Conservation (phyloP, 306 rosid species). For the Alnus rubra region DNA sequence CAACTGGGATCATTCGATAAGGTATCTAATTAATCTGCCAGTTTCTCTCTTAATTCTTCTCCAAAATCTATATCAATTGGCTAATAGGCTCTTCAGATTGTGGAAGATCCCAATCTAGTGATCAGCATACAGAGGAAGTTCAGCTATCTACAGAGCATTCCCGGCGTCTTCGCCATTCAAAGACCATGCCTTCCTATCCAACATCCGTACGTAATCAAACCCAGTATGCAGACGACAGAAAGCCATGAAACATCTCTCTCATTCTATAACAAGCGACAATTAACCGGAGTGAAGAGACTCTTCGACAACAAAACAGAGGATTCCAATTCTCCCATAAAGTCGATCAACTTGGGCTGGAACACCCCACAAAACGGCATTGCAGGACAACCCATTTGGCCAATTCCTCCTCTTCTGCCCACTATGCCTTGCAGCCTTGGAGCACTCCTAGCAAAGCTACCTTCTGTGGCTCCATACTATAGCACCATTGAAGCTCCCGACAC, state of each 20-base stretch:
- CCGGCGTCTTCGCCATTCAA: constrained; percentile 70
- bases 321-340: constrained; percentile 44
- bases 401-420: constrained; percentile 54
- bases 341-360: constrained; percentile 67
- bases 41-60: constrained; percentile 17
- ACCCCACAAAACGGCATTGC: constrained; percentile 40
- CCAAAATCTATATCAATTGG: constrained; percentile 5
- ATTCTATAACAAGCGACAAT: constrained; percentile 30
- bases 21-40: constrained; percentile 33
- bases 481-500: constrained; percentile 28
- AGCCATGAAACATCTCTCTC: constrained; percentile 41
- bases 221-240: constrained; percentile 48
- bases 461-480: constrained; percentile 22
- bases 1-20: constrained; percentile 84
- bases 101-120: constrained; percentile 72
- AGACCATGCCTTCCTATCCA: constrained; percentile 68
- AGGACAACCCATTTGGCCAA: constrained; percentile 48
- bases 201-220: constrained; percentile 56
- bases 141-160: constrained; percentile 78
- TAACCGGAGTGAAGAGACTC: constrained; percentile 44
- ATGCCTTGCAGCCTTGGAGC: constrained; percentile 56
- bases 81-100: constrained; percentile 44
- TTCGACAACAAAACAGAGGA: constrained; percentile 44
- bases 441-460: constrained; percentile 50
- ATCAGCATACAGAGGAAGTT: constrained; percentile 73